Percentiles rank a stretch among this genome's conserved stretches.
Evolutionary conservation across 371 early-diverging fungal genomes (phyloP).

Genomic region (Cokeromyces recurvatus): DNA sequence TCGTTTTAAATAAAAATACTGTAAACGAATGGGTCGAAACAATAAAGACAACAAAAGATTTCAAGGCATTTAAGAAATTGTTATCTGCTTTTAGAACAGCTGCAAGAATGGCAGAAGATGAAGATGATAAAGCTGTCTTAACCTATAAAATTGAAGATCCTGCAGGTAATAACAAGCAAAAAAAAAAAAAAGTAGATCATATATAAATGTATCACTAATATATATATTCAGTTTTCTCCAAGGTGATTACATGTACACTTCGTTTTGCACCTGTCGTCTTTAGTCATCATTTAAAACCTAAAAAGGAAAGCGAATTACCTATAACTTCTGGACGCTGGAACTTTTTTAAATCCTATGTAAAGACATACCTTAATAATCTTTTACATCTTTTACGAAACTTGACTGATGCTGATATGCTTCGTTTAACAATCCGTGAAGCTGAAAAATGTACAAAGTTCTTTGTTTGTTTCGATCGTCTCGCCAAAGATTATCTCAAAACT

Average conservation of each 20-base stretch:
- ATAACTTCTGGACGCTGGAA: conserved; percentile 64
- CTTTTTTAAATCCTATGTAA: conserved; percentile 66
- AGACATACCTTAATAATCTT: conserved; percentile 71
- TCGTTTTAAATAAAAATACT: conserved; percentile 65
- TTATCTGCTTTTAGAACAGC: conserved; percentile 83
- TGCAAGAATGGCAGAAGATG: conserved; percentile 74
- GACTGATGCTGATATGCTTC: conserved; percentile 78
- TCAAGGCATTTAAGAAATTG: conserved; percentile 56
- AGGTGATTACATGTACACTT: conserved; percentile 62
- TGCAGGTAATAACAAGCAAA: conserved; percentile 36
- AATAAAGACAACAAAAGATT: conserved; percentile 34
- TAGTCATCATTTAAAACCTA: conserved; percentile 49
- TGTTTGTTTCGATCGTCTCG: conserved; percentile 74
- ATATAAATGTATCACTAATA: neutral
- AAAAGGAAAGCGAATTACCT: conserved; percentile 39
- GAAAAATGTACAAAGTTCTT: conserved; percentile 72
- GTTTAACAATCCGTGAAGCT: conserved; percentile 75
- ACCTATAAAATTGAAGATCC: conserved; percentile 70
- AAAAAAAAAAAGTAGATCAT: too few relatives aligned
- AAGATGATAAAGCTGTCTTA: conserved; percentile 43
- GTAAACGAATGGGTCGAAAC: conserved; percentile 67
- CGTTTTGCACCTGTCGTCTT: conserved; percentile 55
- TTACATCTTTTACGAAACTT: conserved; percentile 69
- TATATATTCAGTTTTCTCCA: conserved; percentile 64
- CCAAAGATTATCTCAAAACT: conserved; percentile 72